Evolutionary conservation across 2,329 filamentous ascomycete genomes (phyloP), one percentile per base, ranked within the genome.

Genomic region (Keithomyces neogunnii): DNA sequence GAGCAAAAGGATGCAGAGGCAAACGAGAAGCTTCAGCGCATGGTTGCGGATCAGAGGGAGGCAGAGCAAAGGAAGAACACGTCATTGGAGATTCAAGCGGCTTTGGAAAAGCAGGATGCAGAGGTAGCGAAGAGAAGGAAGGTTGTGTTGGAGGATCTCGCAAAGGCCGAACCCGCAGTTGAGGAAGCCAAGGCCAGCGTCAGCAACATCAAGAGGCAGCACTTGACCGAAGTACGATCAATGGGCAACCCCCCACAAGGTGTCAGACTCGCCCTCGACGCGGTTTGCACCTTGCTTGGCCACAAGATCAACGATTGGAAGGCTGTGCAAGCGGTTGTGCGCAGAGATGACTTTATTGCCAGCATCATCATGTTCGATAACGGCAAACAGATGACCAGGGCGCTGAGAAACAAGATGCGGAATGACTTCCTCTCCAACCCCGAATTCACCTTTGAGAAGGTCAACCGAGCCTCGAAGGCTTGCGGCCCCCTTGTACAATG

Each of bases 291-390:
- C 0, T 73, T 99, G 46, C 82, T 99, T 50, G 92, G 92, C 11
- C 89, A 97, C 72, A 93, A 87, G 68, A 85, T 89, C 54, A 81
- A 85, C 53, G 89, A 88, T 64, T 99, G 93, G 93, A 96, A 91
- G 73, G 84, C 82, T 10, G 89, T 97, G 54, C 88, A 95, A 67
- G 85, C 80, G 49, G 87, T 97, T 55, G 84, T 99, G 53, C 88
- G 92, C 61, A 83, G 84, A 52, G 93, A 97, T 62, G 92, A 97
- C 65, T 99, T 99, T 70, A 97, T 99, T 69, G 88, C 90, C 47
- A 96, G 89, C 70, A 99, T 99, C 62, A 88, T 97, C 68, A 90
- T 89, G 67, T 99, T 96, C 64, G 88, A 96, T 74, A 99, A 96
- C 63, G 91, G 93, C 69, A 85, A 78, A 66, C 86, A 93, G 68